Conservation (phyloP, 1,139 yeast species). For the Eremothecium cymbalariae region DNA sequence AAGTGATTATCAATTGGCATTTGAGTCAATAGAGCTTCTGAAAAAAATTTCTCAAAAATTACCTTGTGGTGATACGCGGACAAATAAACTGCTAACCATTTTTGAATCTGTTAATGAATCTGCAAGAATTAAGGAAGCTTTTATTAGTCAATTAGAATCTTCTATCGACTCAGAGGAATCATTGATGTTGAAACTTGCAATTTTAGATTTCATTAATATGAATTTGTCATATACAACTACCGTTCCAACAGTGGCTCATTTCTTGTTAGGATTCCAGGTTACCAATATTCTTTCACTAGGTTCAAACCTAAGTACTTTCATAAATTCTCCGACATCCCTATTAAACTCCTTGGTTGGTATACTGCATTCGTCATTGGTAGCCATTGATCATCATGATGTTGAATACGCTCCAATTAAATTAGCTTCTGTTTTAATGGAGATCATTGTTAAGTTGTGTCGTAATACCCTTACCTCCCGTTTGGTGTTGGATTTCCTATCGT, state of each 20-base stretch:
- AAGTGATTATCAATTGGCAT: constrained; percentile 42
- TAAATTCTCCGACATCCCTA: constrained; percentile 46
- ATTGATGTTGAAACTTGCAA: constrained; percentile 45
- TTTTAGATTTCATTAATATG: constrained; percentile 50
- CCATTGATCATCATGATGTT: constrained; percentile 38
- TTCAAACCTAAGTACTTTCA: constrained; percentile 39
- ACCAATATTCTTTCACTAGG: constrained; percentile 40
- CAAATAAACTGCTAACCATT: constrained; percentile 62
- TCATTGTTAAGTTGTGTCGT: constrained; percentile 51
- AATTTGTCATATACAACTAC: constrained; percentile 40
- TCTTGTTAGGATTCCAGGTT: constrained; percentile 62
- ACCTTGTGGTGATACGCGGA: constrained; percentile 32
- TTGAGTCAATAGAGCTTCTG: constrained; percentile 47
- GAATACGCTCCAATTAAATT: constrained; percentile 50
- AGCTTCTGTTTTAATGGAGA: constrained; percentile 50
- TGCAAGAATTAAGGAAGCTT: constrained; percentile 58
- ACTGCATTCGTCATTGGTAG: constrained; percentile 41
- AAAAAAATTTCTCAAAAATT: constrained; percentile 36
- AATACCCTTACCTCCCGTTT: constrained; percentile 46
- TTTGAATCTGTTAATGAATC: constrained; percentile 68
- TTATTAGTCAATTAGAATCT: constrained; percentile 61
- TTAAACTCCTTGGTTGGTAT: constrained; percentile 46
- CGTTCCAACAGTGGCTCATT: constrained; percentile 54
- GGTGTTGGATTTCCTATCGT: constrained; percentile 48
- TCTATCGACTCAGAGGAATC: constrained; percentile 32